phyloP scores from a whole-genome alignment of 2,329 filamentous ascomycete species.

The Sporothrix schenckii region DNA sequence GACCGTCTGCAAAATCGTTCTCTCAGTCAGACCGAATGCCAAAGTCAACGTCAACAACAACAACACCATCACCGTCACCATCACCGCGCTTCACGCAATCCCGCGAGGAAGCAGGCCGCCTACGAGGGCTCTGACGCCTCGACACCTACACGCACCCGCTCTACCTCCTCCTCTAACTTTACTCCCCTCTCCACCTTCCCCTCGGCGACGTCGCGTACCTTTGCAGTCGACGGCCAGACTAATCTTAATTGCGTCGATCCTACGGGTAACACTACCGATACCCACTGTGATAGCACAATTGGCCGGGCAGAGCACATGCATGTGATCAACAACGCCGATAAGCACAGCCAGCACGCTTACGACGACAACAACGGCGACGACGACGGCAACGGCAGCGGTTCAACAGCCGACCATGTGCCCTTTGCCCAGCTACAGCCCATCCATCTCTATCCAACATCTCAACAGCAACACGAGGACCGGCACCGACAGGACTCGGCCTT shows the following conservation, averaged over 20 bases:
- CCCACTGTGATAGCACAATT: neutral
- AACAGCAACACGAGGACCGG: neutral
- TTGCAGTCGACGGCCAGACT: neutral
- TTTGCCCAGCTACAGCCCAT: constrained; percentile 21
- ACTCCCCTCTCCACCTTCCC: constrained; percentile 31
- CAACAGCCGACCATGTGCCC: constrained; percentile 8
- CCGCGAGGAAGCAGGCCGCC: neutral
- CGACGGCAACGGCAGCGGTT: neutral
- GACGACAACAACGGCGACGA: neutral
- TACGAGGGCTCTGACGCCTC: constrained; percentile 30
- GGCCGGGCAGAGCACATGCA: constrained; percentile 6
- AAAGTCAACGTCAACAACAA: constrained; percentile 1
- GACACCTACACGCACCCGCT: constrained; percentile 28
- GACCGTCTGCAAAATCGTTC: constrained; percentile 19
- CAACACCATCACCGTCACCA: constrained; percentile 3
- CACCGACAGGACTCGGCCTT: neutral
- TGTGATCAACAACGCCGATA: constrained; percentile 2
- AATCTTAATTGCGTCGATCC: neutral
- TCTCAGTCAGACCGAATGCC: neutral
- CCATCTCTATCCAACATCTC: neutral
- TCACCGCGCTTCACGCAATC: neutral
- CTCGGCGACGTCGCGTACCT: constrained; percentile 29
- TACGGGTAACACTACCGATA: neutral
- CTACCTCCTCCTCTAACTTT: constrained; percentile 30
- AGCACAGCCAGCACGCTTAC: neutral